A percentile compares a stretch with the other conserved stretches of the same genome.
These are phyloP conservation scores for Saturnispora galanensis DNA, from an alignment of 805 yeast genomes.

Conservation along the genomic window DNA sequence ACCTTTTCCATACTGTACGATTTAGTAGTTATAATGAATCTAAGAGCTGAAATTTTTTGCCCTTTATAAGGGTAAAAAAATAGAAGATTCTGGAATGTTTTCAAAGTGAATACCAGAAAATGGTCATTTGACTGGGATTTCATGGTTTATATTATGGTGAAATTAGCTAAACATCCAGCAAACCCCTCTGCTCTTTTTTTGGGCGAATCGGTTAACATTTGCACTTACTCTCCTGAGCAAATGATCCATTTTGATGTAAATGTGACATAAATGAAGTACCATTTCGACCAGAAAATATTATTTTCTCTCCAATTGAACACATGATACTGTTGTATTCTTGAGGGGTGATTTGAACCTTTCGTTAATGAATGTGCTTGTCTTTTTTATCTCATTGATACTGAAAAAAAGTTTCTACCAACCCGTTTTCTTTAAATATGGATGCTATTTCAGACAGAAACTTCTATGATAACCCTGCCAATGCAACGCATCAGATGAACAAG, in stretches of 20 bases:
- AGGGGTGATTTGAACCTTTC: too few species aligned
- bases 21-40: neutral
- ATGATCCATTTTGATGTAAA: too few species aligned
- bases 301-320: too few species aligned
- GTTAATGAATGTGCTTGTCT: neutral
- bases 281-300: too few species aligned
- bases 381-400: neutral
- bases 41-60: neutral
- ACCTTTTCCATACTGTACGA: constrained; percentile 64
- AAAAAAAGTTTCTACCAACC: neutral
- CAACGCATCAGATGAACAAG: constrained; percentile 14
- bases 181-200: too few species aligned
- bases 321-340: too few species aligned
- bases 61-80: neutral
- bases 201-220: too few species aligned
- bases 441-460: constrained; percentile 56
- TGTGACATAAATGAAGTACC: too few species aligned
- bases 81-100: neutral
- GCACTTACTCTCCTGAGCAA: too few species aligned
- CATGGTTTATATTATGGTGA: neutral
- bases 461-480: constrained; percentile 16
- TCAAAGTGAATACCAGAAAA: neutral
- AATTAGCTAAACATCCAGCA: too few species aligned
- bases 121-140: neutral
- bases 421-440: constrained; percentile 37